A percentile compares a stretch with the other conserved stretches of the same genome.
Conservation (phyloP, 108 stramenopile genomes). For the Pseudonitzschia multiseries region DNA sequence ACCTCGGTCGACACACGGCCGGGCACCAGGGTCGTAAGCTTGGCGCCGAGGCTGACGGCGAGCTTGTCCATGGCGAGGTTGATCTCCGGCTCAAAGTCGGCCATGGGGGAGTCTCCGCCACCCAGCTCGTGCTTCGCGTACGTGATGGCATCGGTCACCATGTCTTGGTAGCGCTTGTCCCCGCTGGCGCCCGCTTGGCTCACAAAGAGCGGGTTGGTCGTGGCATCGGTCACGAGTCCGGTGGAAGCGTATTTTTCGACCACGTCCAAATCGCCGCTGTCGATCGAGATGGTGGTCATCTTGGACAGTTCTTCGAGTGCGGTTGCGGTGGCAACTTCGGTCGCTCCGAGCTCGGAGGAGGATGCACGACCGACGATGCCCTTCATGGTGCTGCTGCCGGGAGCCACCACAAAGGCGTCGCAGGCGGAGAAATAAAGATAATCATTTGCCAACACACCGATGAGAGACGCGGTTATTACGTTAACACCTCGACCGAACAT, state of each 20-base stretch:
- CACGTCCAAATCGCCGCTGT: slow-evolving; percentile 81
- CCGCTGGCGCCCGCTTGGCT: slow-evolving; percentile 78
- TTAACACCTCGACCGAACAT: not conserved
- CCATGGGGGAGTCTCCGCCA: slow-evolving; percentile 50
- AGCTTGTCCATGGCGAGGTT: slow-evolving; percentile 90
- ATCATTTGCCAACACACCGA: not conserved
- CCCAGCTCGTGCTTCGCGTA: slow-evolving; percentile 69
- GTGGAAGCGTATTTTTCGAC: slow-evolving; percentile 64
- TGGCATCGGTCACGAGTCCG: slow-evolving; percentile 88
- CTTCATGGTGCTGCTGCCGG: not conserved
- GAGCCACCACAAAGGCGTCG: not conserved
- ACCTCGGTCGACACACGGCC: slow-evolving; percentile 98
- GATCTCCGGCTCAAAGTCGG: slow-evolving; percentile 48
- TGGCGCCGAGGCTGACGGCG: slow-evolving; percentile 92
- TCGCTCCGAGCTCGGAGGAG: not conserved
- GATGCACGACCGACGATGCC: not conserved
- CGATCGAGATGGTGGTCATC: slow-evolving; percentile 85
- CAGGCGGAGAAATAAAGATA: not conserved
- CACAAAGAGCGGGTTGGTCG: slow-evolving; percentile 92
- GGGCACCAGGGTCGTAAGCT: slow-evolving; percentile 81
- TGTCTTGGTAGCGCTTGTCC: slow-evolving; percentile 69
- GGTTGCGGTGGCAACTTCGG: slow-evolving; percentile 14
- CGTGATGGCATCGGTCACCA: slow-evolving; percentile 77
- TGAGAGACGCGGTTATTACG: not conserved
- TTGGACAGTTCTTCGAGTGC: slow-evolving; percentile 71